Evolutionary conservation across 1,139 yeast species (phyloP).

Genomic region (Sugiyamaella xylanicola): DNA sequence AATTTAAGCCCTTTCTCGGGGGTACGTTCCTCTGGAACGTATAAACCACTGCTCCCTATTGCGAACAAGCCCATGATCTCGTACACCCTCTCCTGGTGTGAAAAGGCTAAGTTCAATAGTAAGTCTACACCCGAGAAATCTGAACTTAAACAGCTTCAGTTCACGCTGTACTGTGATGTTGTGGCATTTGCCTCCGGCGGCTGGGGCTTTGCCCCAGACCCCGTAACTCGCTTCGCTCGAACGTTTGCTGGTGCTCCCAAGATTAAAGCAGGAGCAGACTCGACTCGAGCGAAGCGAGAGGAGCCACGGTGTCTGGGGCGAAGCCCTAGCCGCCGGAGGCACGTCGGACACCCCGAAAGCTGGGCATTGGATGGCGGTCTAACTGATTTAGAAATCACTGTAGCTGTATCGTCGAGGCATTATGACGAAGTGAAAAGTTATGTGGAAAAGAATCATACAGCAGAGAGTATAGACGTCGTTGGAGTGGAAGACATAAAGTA

Average conservation of each 20-base stretch:
- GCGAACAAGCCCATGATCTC: constrained; percentile 91
- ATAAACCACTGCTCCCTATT: constrained; percentile 86
- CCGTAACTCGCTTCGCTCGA: too few relatives aligned
- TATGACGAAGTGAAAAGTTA: constrained; percentile 26
- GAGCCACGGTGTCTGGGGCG: too few relatives aligned
- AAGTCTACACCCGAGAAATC: constrained; percentile 12
- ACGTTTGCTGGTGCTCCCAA: neutral
- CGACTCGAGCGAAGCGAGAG: neutral
- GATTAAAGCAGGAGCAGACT: neutral
- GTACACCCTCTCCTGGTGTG: constrained; percentile 92
- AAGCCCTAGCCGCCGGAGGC: too few relatives aligned
- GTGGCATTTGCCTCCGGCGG: too few relatives aligned
- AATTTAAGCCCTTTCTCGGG: constrained; percentile 69
- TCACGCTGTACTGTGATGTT: too few relatives aligned
- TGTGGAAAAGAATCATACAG: constrained; percentile 24
- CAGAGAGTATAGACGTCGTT: constrained; percentile 26
- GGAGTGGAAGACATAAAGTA: constrained; percentile 25
- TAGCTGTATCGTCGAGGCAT: constrained; percentile 46
- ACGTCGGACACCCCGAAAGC: too few relatives aligned
- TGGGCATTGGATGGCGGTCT: too few relatives aligned
- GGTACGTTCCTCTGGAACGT: constrained; percentile 56
- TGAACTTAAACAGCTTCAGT: too few relatives aligned
- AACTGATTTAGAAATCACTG: constrained; percentile 51
- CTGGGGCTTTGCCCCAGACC: too few relatives aligned
- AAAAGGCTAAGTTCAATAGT: constrained; percentile 54